These are phyloP conservation scores for Polygonum maritimum DNA, from an alignment of 148 eudicot genomes.

Conservation along the genomic window DNA sequence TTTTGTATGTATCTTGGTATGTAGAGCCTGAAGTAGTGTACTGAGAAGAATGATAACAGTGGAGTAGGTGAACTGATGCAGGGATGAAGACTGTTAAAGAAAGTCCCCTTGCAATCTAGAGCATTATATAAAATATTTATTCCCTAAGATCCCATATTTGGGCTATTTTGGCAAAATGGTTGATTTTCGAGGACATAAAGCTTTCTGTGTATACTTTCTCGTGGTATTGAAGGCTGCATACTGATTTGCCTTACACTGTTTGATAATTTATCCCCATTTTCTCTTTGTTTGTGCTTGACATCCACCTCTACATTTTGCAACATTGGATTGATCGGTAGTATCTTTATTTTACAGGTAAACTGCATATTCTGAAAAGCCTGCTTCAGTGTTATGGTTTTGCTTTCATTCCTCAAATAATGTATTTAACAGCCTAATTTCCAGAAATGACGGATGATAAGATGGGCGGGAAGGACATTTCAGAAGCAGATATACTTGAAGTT, in stretches of 20 bases:
- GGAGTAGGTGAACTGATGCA: not conserved
- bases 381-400: conserved; percentile 27
- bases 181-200: not conserved
- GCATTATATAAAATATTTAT: not conserved
- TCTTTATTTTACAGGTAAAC: conserved; percentile 36
- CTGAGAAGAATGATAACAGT: not conserved
- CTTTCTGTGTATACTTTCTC: not conserved
- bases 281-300: not conserved
- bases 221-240: conserved; percentile 2
- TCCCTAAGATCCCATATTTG: not conserved
- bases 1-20: not conserved
- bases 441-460: conserved; percentile 80
- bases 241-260: not conserved
- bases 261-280: not conserved
- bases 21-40: not conserved
- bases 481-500: conserved; percentile 75
- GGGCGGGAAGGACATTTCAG: conserved; percentile 74
- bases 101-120: not conserved
- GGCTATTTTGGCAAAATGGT: not conserved
- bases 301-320: not conserved
- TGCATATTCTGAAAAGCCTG: conserved; percentile 22
- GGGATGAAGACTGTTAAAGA: not conserved
- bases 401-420: conserved; percentile 39
- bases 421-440: conserved; percentile 67
- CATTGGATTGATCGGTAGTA: not conserved